phyloP scores from a whole-genome alignment of 108 stramenopile genomes.

The Chaetoceros muelleri region DNA sequence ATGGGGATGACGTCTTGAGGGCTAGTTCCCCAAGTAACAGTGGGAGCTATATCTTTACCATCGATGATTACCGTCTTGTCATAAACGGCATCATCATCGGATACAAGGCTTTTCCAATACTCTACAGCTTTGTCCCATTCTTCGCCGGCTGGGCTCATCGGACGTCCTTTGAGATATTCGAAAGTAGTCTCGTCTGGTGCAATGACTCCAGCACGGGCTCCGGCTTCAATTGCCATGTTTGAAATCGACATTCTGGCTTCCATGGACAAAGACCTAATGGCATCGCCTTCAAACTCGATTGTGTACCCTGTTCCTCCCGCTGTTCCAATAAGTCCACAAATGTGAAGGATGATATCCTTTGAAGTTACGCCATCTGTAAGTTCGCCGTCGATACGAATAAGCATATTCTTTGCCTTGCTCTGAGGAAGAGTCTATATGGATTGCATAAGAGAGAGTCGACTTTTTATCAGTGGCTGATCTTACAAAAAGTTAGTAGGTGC shows the following conservation, averaged over 20 bases:
- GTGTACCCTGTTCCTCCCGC: slow-evolving; percentile 94
- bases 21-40: slow-evolving; percentile 91
- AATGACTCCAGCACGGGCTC: slow-evolving; percentile 89
- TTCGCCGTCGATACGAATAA: slow-evolving; percentile 75
- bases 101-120: slow-evolving; percentile 70
- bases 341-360: slow-evolving; percentile 90
- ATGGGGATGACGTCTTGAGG: slow-evolving; percentile 88
- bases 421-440: slow-evolving; percentile 74
- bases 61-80: slow-evolving; percentile 78
- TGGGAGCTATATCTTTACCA: slow-evolving; percentile 87
- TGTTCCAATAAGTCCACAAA: slow-evolving; percentile 87
- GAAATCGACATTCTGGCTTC: slow-evolving; percentile 89
- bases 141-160: slow-evolving; percentile 84
- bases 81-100: slow-evolving; percentile 81
- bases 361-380: slow-evolving; percentile 78
- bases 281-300: slow-evolving; percentile 89
- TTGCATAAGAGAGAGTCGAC: too few species aligned
- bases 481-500: too few species aligned
- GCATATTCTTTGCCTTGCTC: slow-evolving; percentile 87
- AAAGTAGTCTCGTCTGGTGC: slow-evolving; percentile 87
- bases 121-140: slow-evolving; percentile 83
- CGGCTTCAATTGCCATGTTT: slow-evolving; percentile 96
- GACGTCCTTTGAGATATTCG: slow-evolving; percentile 85
- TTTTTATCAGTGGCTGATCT: too few species aligned
- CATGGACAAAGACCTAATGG: slow-evolving; percentile 71